A percentile compares a stretch with the other conserved stretches of the same genome.
Evolutionary conservation across 768 basidiomycete species (phyloP).

Genomic region (Crepidotus variabilis): DNA sequence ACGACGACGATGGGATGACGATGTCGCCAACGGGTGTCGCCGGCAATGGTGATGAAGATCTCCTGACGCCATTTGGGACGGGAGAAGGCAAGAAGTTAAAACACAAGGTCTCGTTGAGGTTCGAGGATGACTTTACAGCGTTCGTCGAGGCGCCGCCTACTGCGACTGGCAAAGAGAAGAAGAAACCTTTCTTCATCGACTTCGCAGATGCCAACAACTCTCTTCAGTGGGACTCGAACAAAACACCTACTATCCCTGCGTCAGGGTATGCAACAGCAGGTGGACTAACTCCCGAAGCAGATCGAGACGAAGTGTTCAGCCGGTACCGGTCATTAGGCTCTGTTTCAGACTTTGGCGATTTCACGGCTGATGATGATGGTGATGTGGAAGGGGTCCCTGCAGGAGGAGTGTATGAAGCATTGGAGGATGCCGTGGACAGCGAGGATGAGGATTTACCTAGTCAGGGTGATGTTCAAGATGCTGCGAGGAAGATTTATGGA

Average conservation of each 20-base stretch:
- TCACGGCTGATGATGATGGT: slow-evolving; percentile 37
- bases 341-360: slow-evolving; percentile 52
- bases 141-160: slow-evolving; percentile 59
- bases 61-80: slow-evolving; percentile 7
- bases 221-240: neutral
- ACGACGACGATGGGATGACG: neutral
- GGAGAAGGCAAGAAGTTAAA: neutral
- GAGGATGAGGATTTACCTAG: slow-evolving; percentile 40
- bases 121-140: slow-evolving; percentile 81
- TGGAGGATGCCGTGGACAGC: slow-evolving; percentile 8
- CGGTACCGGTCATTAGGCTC: slow-evolving; percentile 55
- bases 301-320: slow-evolving; percentile 3
- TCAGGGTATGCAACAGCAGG: neutral
- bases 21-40: slow-evolving; percentile 6
- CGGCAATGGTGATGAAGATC: neutral
- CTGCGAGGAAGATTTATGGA: slow-evolving; percentile 51
- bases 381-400: slow-evolving; percentile 37
- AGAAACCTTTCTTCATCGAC: neutral
- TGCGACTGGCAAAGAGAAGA: neutral
- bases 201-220: neutral
- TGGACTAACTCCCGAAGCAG: neutral
- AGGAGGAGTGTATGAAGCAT: slow-evolving; percentile 3
- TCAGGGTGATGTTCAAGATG: slow-evolving; percentile 43
- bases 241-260: neutral
- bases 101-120: slow-evolving; percentile 28